Percentiles rank a stretch among this genome's conserved stretches.
These are phyloP conservation scores for Iberis pinnata DNA, from an alignment of 345 rosid genomes.

Conservation along the genomic window DNA sequence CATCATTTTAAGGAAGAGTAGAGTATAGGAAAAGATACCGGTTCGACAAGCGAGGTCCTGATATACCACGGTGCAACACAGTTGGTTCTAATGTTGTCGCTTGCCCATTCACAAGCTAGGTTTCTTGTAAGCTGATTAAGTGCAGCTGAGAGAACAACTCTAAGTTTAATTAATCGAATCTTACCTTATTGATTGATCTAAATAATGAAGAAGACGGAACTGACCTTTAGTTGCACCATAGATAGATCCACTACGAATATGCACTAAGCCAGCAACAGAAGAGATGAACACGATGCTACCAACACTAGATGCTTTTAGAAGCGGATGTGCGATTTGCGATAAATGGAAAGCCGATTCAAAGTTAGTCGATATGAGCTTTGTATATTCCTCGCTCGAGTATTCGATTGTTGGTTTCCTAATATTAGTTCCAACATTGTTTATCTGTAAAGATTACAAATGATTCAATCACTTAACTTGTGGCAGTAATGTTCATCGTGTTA, in stretches of 20 bases:
- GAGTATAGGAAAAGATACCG: constrained; percentile 34
- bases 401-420: constrained; percentile 70
- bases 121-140: constrained; percentile 72
- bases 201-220: neutral
- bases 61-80: constrained; percentile 80
- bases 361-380: constrained; percentile 57
- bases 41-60: constrained; percentile 68
- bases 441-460: constrained; percentile 29
- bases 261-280: constrained; percentile 56
- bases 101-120: constrained; percentile 93
- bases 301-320: constrained; percentile 67
- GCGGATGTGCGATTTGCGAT: constrained; percentile 76
- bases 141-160: constrained; percentile 42
- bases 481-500: neutral
- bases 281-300: constrained; percentile 86
- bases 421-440: constrained; percentile 86
- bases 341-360: constrained; percentile 72
- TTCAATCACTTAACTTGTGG: neutral
- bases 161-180: no score
- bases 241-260: constrained; percentile 50
- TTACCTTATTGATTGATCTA: neutral
- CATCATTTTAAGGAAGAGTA: neutral
- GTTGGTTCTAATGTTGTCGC: constrained; percentile 77
- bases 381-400: constrained; percentile 54
- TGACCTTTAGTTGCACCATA: constrained; percentile 74